Evolutionary conservation across 306 rosid genomes (phyloP).

Genomic region (Vigna radiata): DNA sequence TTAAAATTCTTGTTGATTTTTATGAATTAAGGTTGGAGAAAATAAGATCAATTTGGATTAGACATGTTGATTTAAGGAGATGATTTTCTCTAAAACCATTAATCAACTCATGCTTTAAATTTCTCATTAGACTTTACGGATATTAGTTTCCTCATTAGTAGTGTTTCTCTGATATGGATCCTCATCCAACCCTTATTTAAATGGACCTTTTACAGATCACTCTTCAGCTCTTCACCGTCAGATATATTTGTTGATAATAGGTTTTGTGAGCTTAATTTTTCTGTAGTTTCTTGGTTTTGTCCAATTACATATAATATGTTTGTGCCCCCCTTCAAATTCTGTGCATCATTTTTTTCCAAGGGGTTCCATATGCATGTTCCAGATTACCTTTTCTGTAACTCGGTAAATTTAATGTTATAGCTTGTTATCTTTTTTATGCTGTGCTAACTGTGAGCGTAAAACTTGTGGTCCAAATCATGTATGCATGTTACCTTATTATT

Average conservation of each 20-base stretch:
- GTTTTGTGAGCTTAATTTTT: background rate
- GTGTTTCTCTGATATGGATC: background rate
- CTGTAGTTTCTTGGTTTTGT: background rate
- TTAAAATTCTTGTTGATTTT: slow-evolving; percentile 15
- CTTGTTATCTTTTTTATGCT: background rate
- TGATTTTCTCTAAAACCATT: background rate
- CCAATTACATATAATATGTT: slow-evolving; percentile 13
- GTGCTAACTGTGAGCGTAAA: slow-evolving; percentile 13
- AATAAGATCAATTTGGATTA: background rate
- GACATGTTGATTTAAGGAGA: background rate
- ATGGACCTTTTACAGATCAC: background rate
- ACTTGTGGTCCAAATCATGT: slow-evolving; percentile 9
- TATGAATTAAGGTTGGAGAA: background rate
- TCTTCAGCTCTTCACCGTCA: background rate
- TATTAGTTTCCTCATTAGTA: background rate
- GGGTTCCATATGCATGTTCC: slow-evolving; percentile 6
- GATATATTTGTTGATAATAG: background rate
- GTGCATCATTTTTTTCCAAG: slow-evolving; percentile 13
- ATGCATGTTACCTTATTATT: background rate
- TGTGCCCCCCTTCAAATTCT: background rate
- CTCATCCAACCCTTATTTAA: slow-evolving; percentile 3
- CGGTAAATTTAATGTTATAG: background rate
- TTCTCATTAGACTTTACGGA: slow-evolving; percentile 1
- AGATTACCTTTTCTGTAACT: background rate
- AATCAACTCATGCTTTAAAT: slow-evolving; percentile 7